Evolutionary conservation across 306 rosid species (phyloP), one percentile per base, ranked within the genome.

Genomic region (Vicia sativa): DNA sequence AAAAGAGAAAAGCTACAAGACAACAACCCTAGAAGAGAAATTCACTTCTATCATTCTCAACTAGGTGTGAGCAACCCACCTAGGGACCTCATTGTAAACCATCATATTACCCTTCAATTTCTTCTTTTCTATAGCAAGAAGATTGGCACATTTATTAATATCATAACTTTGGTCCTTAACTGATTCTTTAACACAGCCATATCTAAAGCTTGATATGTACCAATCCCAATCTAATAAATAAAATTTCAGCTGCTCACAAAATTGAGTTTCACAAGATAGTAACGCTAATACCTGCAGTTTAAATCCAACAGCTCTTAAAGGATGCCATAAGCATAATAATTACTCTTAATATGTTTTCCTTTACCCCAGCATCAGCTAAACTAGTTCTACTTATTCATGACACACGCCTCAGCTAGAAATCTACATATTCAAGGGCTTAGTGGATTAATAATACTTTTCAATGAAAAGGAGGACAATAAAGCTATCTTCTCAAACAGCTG

Each of bases 271-370:
- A 21, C 58, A 52, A 52, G 58, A 21, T 10, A 21, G 14, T 10
- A 19, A 52, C 10, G 31, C 58, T 52, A 49, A 49, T 4, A 49
- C 56, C 26, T 49, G 19, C 13, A 49, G 12, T 18, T 49, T 16
- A 49, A 49, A 49, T 18, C 60, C 60, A 54, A 23, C 35, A 54
- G 26, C n/a, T 61, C 50, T 61, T 55, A 18, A 15, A 18, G 41
- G 46, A 76, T 62, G 34, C 64, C 53, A 70, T 63, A 62, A 53
- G 61, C 64, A 59, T 26, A 54, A 67, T 26, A 38, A 25, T 38
- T 42, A 8, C 12, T 66, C 29, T 46, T 42, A 76, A 75, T 35
- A 14, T 38, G 35, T 45, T 38, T 65, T 38, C 73, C 49, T 38
- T 16, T 18, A 44, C 11, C 52, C 45, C 55, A 43, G 56, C 65